Evolutionary conservation across 371 early-diverging fungal genomes (phyloP), one percentile per base, ranked within the genome.

Genomic region (Nematocida parisii): DNA sequence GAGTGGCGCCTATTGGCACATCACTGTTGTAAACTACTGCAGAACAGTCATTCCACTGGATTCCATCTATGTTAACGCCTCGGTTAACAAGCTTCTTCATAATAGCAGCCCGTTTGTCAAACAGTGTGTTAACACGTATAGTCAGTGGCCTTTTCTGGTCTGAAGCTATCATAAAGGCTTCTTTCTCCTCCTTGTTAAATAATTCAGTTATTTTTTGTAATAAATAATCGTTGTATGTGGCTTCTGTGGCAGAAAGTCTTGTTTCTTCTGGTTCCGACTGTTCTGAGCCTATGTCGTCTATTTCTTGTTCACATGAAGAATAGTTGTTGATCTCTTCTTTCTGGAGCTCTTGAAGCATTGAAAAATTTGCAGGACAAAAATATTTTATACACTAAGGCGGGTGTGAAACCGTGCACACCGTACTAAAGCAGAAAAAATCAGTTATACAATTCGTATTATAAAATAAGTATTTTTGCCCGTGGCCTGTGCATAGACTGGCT

Each of bases 111-210:
- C 96, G 90, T 81, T 93, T 91, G 4, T 94, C 93, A 85, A 93
- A 91, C 27, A 97, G 89, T 4, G 96, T 95, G 89, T 98, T 98
- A 57, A 95, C 90, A 70, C 99, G 92, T 83, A 98, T 93, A 4
- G 95, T 94, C 18, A 95, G 91, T 2, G 98, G 99, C 71, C 99
- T 90, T 54, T 93, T 92, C 0, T 93, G 92, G 87, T 97, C 97
- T 88, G 95, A 95, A 47, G 97, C 97, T 87, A 96, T 96, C 81
- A 98, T 93, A 87, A 96, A 98, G 7, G 66, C 72, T 22, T 81
- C 72, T 55, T 61, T 66, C 86, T 96, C 97, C 60, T 84, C 82
- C 45, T 85, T 66, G 91, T 89, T 82, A 72, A 88, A 87, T 40
- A 88, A 33, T 62, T 86, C 61, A 11, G 66, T 73, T 46, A 88